phyloP scores from a whole-genome alignment of 176 grass and related monocot species.

The Aegilops tauschii region DNA sequence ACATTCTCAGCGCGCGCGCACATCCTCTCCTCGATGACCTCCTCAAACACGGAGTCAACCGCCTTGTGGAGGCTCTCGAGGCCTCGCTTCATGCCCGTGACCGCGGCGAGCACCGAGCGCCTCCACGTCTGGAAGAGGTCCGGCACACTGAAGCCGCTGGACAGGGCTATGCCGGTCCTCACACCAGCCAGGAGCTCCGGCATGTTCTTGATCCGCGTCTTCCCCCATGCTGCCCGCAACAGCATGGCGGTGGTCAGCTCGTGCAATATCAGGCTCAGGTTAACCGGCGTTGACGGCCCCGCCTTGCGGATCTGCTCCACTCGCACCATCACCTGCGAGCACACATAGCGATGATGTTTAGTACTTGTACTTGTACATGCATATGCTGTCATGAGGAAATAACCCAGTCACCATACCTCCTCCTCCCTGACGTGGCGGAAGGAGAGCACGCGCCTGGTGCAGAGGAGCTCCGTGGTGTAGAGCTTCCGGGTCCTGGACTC shows the following conservation, averaged over 20 bases:
- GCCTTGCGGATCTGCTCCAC: slow-evolving; percentile 22
- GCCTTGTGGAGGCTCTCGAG: slow-evolving; percentile 25
- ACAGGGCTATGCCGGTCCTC: slow-evolving; percentile 33
- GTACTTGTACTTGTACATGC: no score
- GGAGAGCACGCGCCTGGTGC: slow-evolving; percentile 42
- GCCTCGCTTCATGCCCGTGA: slow-evolving; percentile 40
- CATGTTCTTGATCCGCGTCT: slow-evolving; percentile 24
- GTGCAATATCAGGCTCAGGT: slow-evolving; percentile 37
- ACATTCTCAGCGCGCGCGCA: slow-evolving; percentile 1
- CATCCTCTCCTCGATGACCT: slow-evolving; percentile 32
- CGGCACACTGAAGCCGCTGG: slow-evolving; percentile 32
- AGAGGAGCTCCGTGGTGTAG: slow-evolving; percentile 40
- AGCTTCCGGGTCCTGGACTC: slow-evolving; percentile 30
- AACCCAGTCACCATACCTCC: slow-evolving; percentile 4
- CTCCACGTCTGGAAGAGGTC: slow-evolving; percentile 41
- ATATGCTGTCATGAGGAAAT: no score
- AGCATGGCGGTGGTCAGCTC: slow-evolving; percentile 22
- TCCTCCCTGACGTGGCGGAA: slow-evolving; percentile 45
- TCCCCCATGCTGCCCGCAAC: slow-evolving; percentile 30
- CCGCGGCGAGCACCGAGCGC: not conserved
- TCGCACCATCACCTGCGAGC: slow-evolving; percentile 9
- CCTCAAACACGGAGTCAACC: slow-evolving; percentile 29
- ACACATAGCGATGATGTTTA: no score
- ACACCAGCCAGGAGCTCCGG: slow-evolving; percentile 18
- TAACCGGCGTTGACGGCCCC: slow-evolving; percentile 17